phyloP scores from a whole-genome alignment of 257 asterid genomes.

The Solanum sparsipilum region DNA sequence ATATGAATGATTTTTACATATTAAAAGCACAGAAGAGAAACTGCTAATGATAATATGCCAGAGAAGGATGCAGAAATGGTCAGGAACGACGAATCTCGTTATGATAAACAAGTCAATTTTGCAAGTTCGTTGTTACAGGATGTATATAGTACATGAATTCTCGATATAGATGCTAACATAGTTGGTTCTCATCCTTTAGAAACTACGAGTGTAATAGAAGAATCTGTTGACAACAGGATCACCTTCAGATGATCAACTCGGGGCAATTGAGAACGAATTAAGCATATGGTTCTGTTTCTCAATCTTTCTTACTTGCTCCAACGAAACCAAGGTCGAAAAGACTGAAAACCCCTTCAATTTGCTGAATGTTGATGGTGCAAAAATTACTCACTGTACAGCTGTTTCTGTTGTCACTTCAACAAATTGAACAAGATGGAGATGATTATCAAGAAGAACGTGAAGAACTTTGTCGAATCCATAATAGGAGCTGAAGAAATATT shows the following conservation, averaged over 20 bases:
- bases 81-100: background rate
- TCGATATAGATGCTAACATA: background rate
- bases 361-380: background rate
- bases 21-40: background rate
- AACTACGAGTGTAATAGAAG: background rate
- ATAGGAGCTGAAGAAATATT: slow-evolving; percentile 35
- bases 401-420: slow-evolving; percentile 6
- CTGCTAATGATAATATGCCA: background rate
- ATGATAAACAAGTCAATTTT: background rate
- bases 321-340: background rate
- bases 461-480: slow-evolving; percentile 10
- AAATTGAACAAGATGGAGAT: slow-evolving; percentile 16
- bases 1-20: background rate
- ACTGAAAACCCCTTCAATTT: background rate
- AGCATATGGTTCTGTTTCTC: background rate
- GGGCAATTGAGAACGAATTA: background rate
- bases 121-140: background rate
- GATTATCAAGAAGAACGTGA: slow-evolving; percentile 27
- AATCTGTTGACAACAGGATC: background rate
- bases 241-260: background rate
- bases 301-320: background rate
- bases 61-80: background rate
- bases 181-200: background rate
- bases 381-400: background rate
- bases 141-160: background rate